Percentiles rank a stretch among this genome's conserved stretches.
These are phyloP conservation scores for Globisporangium acanthophoron DNA, from an alignment of 352 stramenopile species.

Conservation along the genomic window DNA sequence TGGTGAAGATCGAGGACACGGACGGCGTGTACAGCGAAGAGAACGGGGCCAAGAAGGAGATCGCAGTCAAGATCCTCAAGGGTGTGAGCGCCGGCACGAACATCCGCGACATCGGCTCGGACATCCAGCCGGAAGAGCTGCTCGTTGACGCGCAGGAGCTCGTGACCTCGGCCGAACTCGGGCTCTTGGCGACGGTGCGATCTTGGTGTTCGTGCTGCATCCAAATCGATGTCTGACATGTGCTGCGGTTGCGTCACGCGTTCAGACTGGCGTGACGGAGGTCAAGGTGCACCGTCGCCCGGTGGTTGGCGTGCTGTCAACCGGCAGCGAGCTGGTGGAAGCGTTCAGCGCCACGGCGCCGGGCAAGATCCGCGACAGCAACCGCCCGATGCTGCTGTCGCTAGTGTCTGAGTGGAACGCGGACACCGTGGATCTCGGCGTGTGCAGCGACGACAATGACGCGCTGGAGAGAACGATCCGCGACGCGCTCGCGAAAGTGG, in stretches of 20 bases:
- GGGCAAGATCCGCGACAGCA: conserved; percentile 93
- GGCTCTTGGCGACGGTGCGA: conserved; percentile 87
- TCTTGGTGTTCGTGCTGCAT: too few species aligned
- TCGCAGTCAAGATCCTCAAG: conserved; percentile 61
- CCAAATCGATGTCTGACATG: background rate
- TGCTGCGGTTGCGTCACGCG: too few species aligned
- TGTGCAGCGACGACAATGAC: conserved; percentile 71
- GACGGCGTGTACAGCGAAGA: conserved; percentile 37
- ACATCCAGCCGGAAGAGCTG: conserved; percentile 78
- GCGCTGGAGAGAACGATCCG: conserved; percentile 40
- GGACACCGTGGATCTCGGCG: conserved; percentile 51
- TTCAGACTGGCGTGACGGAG: conserved; percentile 57
- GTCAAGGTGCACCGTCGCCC: conserved; percentile 72
- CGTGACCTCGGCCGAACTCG: conserved; percentile 87
- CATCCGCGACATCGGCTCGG: conserved; percentile 89
- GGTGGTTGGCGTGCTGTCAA: conserved; percentile 92
- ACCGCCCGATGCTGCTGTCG: conserved; percentile 90
- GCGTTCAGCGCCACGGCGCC: conserved; percentile 30
- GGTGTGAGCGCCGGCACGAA: conserved; percentile 48
- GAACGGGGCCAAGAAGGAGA: conserved; percentile 15
- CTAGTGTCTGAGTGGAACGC: conserved; percentile 44
- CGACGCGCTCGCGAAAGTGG: conserved; percentile 45
- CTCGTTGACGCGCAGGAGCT: conserved; percentile 70
- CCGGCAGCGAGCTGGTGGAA: conserved; percentile 91
- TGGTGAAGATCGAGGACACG: conserved; percentile 94